phyloP scores from a whole-genome alignment of 305 asterid genomes.

The Nicotiana rustica region DNA sequence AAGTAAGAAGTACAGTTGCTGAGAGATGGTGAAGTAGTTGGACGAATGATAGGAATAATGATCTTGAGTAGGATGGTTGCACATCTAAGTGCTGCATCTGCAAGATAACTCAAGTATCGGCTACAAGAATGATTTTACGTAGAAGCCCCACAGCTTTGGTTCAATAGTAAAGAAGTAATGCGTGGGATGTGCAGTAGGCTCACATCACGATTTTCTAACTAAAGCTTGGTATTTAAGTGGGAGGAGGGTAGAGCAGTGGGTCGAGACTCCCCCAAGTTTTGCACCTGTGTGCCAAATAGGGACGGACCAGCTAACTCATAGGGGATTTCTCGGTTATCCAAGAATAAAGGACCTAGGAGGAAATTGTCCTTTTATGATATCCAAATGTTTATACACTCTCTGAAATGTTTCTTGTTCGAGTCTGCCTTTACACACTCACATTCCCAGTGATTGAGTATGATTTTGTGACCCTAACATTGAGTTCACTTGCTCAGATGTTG shows the following conservation, averaged over 20 bases:
- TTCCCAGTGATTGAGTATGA: slow-evolving; percentile 26
- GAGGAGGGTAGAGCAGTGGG: neutral
- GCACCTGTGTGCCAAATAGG: neutral
- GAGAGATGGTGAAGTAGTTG: neutral
- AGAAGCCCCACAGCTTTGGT: neutral
- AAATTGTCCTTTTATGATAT: neutral
- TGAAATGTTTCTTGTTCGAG: neutral
- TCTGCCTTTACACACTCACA: neutral
- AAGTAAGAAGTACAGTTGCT: slow-evolving; percentile 6
- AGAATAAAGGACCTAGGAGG: neutral
- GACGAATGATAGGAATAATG: neutral
- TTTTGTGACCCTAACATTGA: slow-evolving; percentile 32
- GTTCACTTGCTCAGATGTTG: slow-evolving; percentile 67
- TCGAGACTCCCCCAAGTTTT: neutral
- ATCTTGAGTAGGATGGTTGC: neutral
- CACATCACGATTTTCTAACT: neutral
- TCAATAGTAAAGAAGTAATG: neutral
- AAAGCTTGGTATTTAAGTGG: neutral
- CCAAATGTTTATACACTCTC: neutral
- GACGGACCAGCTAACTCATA: neutral
- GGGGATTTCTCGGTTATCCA: neutral
- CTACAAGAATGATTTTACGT: neutral
- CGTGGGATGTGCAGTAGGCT: too few species aligned
- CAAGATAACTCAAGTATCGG: neutral
- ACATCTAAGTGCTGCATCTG: neutral